Evolutionary conservation across 306 rosid genomes (phyloP).

Genomic region (Acacia crassicarpa): DNA sequence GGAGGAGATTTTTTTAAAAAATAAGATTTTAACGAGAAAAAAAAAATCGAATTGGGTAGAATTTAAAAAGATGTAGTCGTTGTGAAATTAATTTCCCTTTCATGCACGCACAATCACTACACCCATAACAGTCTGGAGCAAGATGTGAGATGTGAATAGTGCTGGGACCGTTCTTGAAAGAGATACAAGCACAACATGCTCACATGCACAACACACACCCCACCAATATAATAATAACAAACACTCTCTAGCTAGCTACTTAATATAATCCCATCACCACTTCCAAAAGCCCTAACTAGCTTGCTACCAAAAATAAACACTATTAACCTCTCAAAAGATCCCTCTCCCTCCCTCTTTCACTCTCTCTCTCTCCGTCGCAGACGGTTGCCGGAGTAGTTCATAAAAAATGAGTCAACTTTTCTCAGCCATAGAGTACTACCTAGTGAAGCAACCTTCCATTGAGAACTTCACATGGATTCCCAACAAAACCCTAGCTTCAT

Average conservation of each 20-base stretch:
- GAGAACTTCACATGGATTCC: slow-evolving; percentile 58
- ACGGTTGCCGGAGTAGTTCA: neutral
- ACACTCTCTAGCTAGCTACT: neutral
- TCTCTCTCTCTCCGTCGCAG: neutral
- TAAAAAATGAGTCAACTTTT: slow-evolving; percentile 13
- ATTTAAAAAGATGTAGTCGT: neutral
- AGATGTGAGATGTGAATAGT: neutral
- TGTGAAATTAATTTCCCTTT: neutral
- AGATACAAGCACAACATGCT: neutral
- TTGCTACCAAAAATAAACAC: neutral
- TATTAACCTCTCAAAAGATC: neutral
- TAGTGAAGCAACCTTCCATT: slow-evolving; percentile 60
- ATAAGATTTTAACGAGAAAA: neutral
- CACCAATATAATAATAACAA: neutral
- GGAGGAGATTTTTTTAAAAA: no score
- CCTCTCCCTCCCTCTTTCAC: neutral
- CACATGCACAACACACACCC: neutral
- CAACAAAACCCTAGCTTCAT: slow-evolving; percentile 44
- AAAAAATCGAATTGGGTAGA: neutral
- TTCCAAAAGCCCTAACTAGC: neutral
- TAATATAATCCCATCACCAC: neutral
- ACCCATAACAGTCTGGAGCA: neutral
- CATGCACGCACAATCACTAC: neutral
- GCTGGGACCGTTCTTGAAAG: neutral
- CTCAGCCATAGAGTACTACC: slow-evolving; percentile 44